Evolutionary conservation across 2,329 filamentous ascomycete species (phyloP).

Genomic region (Capronia epimyces): DNA sequence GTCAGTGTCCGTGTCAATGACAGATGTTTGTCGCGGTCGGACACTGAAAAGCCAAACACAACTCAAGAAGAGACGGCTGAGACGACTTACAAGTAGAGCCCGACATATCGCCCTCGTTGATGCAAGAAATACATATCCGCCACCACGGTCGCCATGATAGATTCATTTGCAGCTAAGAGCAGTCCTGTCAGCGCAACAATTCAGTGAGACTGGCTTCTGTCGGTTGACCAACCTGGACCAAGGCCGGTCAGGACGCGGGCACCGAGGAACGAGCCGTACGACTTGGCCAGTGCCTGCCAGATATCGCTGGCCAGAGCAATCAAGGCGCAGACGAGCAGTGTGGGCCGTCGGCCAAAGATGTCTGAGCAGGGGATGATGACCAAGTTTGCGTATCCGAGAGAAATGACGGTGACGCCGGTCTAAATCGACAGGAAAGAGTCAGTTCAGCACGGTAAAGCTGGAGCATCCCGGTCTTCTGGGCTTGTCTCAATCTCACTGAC

Average conservation of each 20-base stretch:
- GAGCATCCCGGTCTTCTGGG: too few relatives aligned
- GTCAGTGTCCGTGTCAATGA: conserved; percentile 39
- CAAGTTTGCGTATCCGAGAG: conserved; percentile 34
- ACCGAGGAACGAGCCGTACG: conserved; percentile 59
- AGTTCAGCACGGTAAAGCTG: too few relatives aligned
- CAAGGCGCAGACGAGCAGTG: conserved; percentile 48
- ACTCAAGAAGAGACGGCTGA: too few relatives aligned
- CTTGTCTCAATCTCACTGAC: too few relatives aligned
- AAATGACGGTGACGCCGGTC: neutral
- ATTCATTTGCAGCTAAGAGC: conserved; percentile 46
- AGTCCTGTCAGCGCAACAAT: neutral
- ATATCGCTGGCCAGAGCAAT: conserved; percentile 50
- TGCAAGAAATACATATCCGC: conserved; percentile 61
- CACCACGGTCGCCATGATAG: conserved; percentile 60
- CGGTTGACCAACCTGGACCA: conserved; percentile 41
- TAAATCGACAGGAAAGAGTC: neutral
- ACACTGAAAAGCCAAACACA: too few relatives aligned
- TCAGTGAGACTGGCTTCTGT: too few relatives aligned
- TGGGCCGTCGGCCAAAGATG: conserved; percentile 51
- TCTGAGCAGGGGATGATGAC: conserved; percentile 49
- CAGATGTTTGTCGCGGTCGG: too few relatives aligned
- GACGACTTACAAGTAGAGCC: conserved; percentile 56
- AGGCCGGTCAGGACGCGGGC: conserved; percentile 57
- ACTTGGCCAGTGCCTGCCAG: conserved; percentile 53
- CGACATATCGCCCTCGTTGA: conserved; percentile 57